Evolutionary conservation across 495 filamentous ascomycete genomes (phyloP), one percentile per base, ranked within the genome.

Genomic region (Tetracladium setigerum): DNA sequence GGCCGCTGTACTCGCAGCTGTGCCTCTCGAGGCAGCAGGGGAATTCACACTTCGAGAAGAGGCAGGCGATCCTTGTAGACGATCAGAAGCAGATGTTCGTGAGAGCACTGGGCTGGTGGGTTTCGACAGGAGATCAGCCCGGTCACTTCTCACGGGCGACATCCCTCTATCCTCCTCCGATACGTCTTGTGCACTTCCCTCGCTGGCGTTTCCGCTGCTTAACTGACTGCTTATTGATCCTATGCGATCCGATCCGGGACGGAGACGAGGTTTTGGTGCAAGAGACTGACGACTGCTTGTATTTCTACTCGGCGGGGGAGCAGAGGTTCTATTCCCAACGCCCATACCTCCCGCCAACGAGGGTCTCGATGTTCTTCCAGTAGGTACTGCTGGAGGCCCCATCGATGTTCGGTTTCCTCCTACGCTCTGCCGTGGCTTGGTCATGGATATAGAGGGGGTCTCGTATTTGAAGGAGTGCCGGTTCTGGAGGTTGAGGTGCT

Each of bases 371-470:
- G 57, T 19, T 7, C 44, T 33, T 40, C 38, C 15, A 35, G 47
- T 37, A 11, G 53, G 53, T 13, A 30, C 10, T 0, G 70, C 62
- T 14, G 87, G 77, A 41, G 83, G 84, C 5, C 76, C 81, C 77
- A 86, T 86, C 4, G 85, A 84, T 5, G 79, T 62, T 56, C 83
- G 75, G n/a, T 62, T 58, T 34, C 60, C 44, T 19, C 41, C 56
- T 4, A 75, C 54, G 32, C 76, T 70, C 27, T 74, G 64, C 16
- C 83, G 76, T 39, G 79, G 53, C 49, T 75, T 82, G 8, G 66
- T 53, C 27, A 58, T 59, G 49, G 62, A 70, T 35, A 50, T 67
- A 31, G 55, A 67, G 71, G 59, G 47, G 44, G 60, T 59, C 53
- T 30, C 9, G 66, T 60, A 62, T 69, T 78, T 8, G 72, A 70